Percentiles rank a stretch among this genome's conserved stretches.
Evolutionary conservation across 2,329 filamentous ascomycete species (phyloP).

Genomic region (Clonostachys solani): DNA sequence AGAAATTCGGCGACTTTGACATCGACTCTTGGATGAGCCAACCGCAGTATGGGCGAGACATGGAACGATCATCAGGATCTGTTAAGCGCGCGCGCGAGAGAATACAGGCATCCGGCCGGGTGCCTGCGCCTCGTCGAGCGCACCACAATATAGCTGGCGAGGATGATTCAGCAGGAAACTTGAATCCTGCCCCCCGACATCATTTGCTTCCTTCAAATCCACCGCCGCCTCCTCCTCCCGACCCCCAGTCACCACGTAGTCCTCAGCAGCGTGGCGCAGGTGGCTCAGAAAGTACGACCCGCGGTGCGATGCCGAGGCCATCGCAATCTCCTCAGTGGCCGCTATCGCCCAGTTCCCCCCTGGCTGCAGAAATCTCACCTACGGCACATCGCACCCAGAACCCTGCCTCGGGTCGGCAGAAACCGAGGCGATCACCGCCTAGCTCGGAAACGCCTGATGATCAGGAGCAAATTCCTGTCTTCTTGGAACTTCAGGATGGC

Average conservation of each 20-base stretch:
- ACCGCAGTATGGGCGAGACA: constrained; percentile 47
- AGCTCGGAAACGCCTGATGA: constrained; percentile 51
- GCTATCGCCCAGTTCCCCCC: constrained; percentile 29
- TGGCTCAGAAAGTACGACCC: constrained; percentile 13
- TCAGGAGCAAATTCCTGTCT: constrained; percentile 51
- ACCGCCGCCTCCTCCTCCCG: constrained; percentile 1
- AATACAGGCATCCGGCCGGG: constrained; percentile 12
- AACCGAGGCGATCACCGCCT: constrained; percentile 56
- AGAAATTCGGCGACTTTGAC: background rate
- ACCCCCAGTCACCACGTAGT: constrained; percentile 2
- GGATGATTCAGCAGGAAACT: background rate
- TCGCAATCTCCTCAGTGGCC: constrained; percentile 52
- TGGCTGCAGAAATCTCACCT: constrained; percentile 8
- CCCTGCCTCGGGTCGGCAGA: constrained; percentile 53
- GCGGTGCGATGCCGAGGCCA: constrained; percentile 48
- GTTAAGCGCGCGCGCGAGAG: constrained; percentile 51
- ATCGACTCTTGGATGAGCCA: constrained; percentile 38
- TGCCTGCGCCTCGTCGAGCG: background rate
- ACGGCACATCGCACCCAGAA: too few relatives aligned
- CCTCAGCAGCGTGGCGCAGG: constrained; percentile 5
- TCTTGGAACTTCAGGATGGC: constrained; percentile 22
- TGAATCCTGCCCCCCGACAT: constrained; percentile 5
- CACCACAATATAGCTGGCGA: background rate
- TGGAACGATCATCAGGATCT: constrained; percentile 46
- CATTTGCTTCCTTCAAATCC: constrained; percentile 1